Percentiles rank a stretch among this genome's conserved stretches.
Evolutionary conservation across 2,329 filamentous ascomycete genomes (phyloP).

Genomic region (Colletotrichum sidae): DNA sequence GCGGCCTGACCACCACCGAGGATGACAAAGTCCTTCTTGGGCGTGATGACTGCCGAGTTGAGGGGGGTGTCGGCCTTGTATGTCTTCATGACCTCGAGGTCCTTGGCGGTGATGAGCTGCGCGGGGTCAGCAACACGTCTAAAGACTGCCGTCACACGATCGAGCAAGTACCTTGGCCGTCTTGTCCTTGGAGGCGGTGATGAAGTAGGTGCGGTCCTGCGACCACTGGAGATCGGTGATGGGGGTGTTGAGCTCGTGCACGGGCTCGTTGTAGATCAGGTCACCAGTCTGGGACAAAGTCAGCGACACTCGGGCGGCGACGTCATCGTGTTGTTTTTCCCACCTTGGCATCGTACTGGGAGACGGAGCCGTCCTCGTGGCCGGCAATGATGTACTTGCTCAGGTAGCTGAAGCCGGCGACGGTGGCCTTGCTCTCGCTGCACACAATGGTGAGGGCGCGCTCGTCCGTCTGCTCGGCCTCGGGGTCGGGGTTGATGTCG

Average conservation of each 20-base stretch:
- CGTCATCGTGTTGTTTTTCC: slow-evolving; percentile 34
- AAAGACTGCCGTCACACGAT: not conserved
- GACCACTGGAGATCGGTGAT: slow-evolving; percentile 98
- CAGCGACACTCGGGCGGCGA: slow-evolving; percentile 14
- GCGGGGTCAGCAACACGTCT: slow-evolving; percentile 10
- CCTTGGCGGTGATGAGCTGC: slow-evolving; percentile 83
- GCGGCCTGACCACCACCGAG: slow-evolving; percentile 97
- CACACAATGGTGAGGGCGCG: slow-evolving; percentile 88
- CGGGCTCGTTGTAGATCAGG: slow-evolving; percentile 81
- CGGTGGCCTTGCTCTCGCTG: slow-evolving; percentile 95
- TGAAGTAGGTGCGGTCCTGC: slow-evolving; percentile 94
- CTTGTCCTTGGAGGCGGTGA: slow-evolving; percentile 99
- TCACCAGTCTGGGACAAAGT: slow-evolving; percentile 75
- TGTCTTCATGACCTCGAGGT: slow-evolving; percentile 93
- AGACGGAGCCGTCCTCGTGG: slow-evolving; percentile 95
- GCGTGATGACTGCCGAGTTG: slow-evolving; percentile 93
- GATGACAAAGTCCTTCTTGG: slow-evolving; percentile 97
- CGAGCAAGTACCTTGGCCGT: slow-evolving; percentile 76
- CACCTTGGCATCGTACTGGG: slow-evolving; percentile 91
- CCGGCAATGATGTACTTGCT: slow-evolving; percentile 97
- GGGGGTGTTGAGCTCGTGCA: slow-evolving; percentile 84
- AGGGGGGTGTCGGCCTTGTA: slow-evolving; percentile 93
- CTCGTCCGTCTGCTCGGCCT: slow-evolving; percentile 87
- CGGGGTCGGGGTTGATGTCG: slow-evolving; percentile 85
- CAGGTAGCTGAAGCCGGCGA: slow-evolving; percentile 95